phyloP scores from a whole-genome alignment of 345 rosid genomes.

The Anastatica hierochuntica region DNA sequence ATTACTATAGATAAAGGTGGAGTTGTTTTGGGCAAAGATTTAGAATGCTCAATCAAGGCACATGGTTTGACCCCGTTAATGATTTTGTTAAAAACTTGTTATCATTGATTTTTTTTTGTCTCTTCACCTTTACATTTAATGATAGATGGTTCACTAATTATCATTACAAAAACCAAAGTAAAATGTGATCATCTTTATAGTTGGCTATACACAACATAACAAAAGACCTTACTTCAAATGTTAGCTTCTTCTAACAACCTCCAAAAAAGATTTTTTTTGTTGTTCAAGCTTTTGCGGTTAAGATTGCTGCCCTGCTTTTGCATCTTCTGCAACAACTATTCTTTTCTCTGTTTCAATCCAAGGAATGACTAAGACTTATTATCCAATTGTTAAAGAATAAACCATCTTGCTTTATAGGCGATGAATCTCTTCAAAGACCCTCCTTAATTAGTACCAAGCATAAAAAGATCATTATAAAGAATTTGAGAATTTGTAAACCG shows the following conservation, averaged over 20 bases:
- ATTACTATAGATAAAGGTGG: conserved; percentile 8
- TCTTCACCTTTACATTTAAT: too few relatives aligned
- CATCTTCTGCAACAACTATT: background rate
- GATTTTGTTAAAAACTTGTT: conserved; percentile 13
- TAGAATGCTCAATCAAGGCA: conserved; percentile 29
- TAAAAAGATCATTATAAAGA: too few relatives aligned
- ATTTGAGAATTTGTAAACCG: too few relatives aligned
- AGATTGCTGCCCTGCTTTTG: background rate
- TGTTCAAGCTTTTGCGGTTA: background rate
- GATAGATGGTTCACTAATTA: too few relatives aligned
- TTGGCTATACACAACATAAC: background rate
- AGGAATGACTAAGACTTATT: background rate
- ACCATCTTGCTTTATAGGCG: conserved; percentile 12
- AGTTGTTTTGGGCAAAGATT: conserved; percentile 21
- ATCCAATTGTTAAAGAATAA: background rate
- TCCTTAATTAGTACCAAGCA: too few relatives aligned
- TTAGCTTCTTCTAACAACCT: conserved; percentile 9
- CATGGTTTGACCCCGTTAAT: conserved; percentile 21
- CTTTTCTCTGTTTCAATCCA: conserved; percentile 5
- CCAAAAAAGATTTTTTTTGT: background rate
- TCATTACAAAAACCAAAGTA: too few relatives aligned
- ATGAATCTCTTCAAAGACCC: conserved; percentile 12
- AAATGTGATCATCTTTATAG: too few relatives aligned
- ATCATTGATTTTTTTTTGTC: conserved; percentile 26
- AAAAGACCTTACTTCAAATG: background rate